Conservation (phyloP, 495 filamentous ascomycete species). For the Penicillium goetzii region DNA sequence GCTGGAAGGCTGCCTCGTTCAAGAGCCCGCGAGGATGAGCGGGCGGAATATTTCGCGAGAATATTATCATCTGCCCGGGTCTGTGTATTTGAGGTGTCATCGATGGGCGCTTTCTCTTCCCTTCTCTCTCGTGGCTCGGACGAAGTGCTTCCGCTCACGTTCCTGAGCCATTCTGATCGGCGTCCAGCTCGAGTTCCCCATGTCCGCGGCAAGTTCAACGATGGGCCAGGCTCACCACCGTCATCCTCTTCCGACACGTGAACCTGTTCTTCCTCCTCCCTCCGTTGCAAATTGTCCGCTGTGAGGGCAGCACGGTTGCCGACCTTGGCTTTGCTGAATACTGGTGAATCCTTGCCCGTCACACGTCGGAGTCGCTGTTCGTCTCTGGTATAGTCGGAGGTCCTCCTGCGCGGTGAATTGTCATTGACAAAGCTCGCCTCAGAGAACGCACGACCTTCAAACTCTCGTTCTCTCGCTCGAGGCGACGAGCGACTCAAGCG, state of each 20-base stretch:
- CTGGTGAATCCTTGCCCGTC: conserved; percentile 47
- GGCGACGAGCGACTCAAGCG: conserved; percentile 36
- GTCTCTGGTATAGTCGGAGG: conserved; percentile 47
- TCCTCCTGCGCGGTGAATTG: conserved; percentile 37
- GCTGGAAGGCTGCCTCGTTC: conserved; percentile 21
- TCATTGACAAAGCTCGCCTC: conserved; percentile 35
- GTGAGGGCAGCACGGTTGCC: conserved; percentile 42
- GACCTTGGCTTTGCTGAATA: conserved; percentile 51
- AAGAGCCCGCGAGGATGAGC: conserved; percentile 25
- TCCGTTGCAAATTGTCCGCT: conserved; percentile 52
- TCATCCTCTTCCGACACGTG: conserved; percentile 21
- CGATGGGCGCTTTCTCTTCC: conserved; percentile 11
- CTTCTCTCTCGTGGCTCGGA: conserved; percentile 32
- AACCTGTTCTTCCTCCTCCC: conserved; percentile 37
- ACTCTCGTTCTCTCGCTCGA: conserved; percentile 22
- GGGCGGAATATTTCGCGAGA: conserved; percentile 19
- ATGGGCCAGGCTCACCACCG: conserved; percentile 43
- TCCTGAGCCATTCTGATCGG: conserved; percentile 58
- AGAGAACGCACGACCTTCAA: conserved; percentile 25
- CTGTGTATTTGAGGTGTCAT: conserved; percentile 14
- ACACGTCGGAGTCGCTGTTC: conserved; percentile 50
- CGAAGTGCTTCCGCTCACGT: conserved; percentile 32
- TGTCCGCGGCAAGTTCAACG: conserved; percentile 56
- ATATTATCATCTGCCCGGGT: conserved; percentile 22
- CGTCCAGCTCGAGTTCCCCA: conserved; percentile 62